Conservation (phyloP, 495 filamentous ascomycete species). For the Lasiosphaeris hirsuta region DNA sequence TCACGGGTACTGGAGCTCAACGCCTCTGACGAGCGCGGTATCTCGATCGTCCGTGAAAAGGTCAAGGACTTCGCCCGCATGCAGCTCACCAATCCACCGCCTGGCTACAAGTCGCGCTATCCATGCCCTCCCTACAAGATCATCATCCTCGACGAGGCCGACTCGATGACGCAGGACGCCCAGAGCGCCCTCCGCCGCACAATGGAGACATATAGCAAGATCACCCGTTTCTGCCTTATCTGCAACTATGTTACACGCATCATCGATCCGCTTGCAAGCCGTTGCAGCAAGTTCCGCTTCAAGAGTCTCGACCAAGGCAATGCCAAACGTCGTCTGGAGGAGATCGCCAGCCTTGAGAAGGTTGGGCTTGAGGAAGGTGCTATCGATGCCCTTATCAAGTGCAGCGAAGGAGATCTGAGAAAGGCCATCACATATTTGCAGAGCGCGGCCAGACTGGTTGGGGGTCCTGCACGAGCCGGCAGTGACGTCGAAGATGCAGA, state of each 20-base stretch:
- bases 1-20: constrained; percentile 96
- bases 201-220: constrained; percentile 96
- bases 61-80: constrained; percentile 97
- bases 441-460: constrained; percentile 77
- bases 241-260: constrained; percentile 99
- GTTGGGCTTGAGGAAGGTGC: constrained; percentile 74
- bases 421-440: constrained; percentile 96
- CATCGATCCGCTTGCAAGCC: constrained; percentile 89
- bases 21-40: constrained; percentile 97
- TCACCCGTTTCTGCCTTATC: constrained; percentile 94
- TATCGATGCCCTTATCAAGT: constrained; percentile 76
- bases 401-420: constrained; percentile 89
- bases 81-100: constrained; percentile 78
- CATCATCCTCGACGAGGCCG: constrained; percentile 94
- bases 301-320: constrained; percentile 87
- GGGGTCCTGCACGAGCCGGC: constrained; percentile 39
- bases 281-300: constrained; percentile 97
- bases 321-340: constrained; percentile 67
- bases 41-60: constrained; percentile 95
- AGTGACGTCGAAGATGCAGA: constrained; percentile 42
- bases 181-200: constrained; percentile 88
- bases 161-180: constrained; percentile 98
- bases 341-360: constrained; percentile 76
- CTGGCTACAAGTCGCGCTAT: constrained; percentile 66
- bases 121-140: constrained; percentile 98